Base-by-base conservation (phyloP, 1,284 basidiomycete genomes). In the Apiotrichum veenhuisii region DNA sequence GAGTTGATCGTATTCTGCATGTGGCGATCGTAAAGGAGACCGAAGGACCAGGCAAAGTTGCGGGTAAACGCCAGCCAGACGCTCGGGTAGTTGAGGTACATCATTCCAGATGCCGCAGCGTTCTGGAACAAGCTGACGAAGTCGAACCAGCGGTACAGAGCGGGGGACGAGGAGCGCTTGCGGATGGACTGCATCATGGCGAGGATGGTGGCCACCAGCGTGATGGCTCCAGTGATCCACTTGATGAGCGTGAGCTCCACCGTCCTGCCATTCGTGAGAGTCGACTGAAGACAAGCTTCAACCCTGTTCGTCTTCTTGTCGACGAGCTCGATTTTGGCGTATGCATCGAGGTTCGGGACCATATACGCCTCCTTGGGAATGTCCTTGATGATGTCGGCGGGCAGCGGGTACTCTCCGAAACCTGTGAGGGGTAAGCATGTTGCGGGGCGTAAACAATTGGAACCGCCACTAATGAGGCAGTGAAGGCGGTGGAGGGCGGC, bases 301-400 rank as follows among this genome's bases (percentile, higher is more conserved):
- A 89, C 80, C 5, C 84, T 75, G 45, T 85, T 84, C 1, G 87
- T 87, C 47, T 80, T 78, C 38, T 84, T 80, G 61, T 91, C 85
- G 1, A 80, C 82, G 25, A 98, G 82, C 11, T 86, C 83, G 51
- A 98, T 79, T 62, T 91, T 88, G 0, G 86, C 92, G 64, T 86
- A 91, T 1, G 89, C 92, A 73, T 98, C 92, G 17, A 98, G 81
- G 73, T 98, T 88, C 11, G 95, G 95, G 25, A 98, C 87, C 23
- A 80, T 81, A 75, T 87, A 98, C 0, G 88, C 92, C 58, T 96
- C 88, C 17, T 73, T 72, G 0, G 94, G 93, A 17, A 98, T 81
- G 54, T 80, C 75, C 41, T 78, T 74, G 20, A 79, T 71, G 52
- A 76, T 74, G 12, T 66, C 62, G n/a, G 67, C 71, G 0, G 91